A percentile compares a stretch with the other conserved stretches of the same genome.
Evolutionary conservation across 2,329 filamentous ascomycete genomes (phyloP).

Genomic region (Magnaporthales sp.): DNA sequence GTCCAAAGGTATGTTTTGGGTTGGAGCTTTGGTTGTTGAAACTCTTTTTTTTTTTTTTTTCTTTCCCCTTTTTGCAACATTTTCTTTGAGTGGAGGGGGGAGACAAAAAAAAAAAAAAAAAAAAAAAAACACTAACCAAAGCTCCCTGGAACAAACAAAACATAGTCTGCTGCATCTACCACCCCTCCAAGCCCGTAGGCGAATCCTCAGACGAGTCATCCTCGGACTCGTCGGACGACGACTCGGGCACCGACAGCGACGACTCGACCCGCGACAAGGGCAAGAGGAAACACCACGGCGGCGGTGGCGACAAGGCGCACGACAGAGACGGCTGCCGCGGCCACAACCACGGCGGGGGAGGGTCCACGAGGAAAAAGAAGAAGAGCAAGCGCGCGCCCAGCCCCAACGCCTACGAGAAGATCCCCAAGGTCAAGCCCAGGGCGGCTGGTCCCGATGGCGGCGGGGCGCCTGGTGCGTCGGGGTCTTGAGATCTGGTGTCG

Average conservation of each 20-base stretch:
- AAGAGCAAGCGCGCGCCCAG: constrained; percentile 40
- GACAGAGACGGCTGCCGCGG: constrained; percentile 21
- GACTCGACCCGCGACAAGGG: constrained; percentile 27
- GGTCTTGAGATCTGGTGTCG: background rate
- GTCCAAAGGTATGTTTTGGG: constrained; percentile 83
- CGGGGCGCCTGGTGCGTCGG: background rate
- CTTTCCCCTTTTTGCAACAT: background rate
- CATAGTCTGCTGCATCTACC: constrained; percentile 97
- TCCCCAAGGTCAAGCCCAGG: constrained; percentile 43
- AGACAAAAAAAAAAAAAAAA: too few species aligned
- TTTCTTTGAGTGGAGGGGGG: too few species aligned
- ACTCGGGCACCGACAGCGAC: constrained; percentile 43
- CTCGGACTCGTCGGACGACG: constrained; percentile 43
- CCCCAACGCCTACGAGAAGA: constrained; percentile 76
- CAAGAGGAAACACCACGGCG: constrained; percentile 16
- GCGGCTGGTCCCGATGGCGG: background rate
- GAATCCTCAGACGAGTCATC: constrained; percentile 67
- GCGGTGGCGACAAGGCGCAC: constrained; percentile 8
- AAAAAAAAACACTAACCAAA: too few species aligned
- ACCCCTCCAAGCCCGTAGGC: constrained; percentile 70
- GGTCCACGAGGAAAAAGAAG: too few species aligned
- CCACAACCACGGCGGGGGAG: constrained; percentile 13
- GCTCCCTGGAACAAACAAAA: background rate
- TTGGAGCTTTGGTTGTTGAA: background rate
- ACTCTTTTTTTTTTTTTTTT: background rate